phyloP scores from a whole-genome alignment of 169 alveolate genomes.

The Plasmodium gonderi region DNA sequence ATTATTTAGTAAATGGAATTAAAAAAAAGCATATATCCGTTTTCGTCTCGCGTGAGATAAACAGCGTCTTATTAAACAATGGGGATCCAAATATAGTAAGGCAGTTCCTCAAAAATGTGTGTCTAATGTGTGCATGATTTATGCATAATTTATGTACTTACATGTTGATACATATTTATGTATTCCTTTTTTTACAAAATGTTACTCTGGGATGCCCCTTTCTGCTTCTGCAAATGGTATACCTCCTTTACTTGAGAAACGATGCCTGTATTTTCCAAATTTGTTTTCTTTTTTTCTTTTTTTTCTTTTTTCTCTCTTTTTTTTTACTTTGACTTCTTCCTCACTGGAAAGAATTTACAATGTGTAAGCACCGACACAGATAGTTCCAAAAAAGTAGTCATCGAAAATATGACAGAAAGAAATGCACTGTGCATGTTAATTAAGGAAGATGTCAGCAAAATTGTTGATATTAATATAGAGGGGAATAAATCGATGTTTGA shows the following conservation, averaged over 20 bases:
- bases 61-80: conserved; percentile 44
- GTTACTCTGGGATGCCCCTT: background rate
- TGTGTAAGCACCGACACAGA: conserved; percentile 69
- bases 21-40: conserved; percentile 57
- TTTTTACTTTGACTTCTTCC: background rate
- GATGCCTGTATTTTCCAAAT: background rate
- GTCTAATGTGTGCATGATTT: background rate
- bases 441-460: conserved; percentile 26
- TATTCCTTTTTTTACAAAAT: background rate
- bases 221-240: background rate
- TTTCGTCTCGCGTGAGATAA: conserved; percentile 69
- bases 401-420: conserved; percentile 69
- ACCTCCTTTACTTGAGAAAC: background rate
- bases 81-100: conserved; percentile 59
- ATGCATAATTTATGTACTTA: background rate
- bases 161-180: background rate
- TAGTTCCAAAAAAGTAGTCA: conserved; percentile 40
- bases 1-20: conserved; percentile 69
- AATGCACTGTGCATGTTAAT: conserved; percentile 48
- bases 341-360: conserved; percentile 30
- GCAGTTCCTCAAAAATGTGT: background rate
- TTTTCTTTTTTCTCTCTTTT: background rate
- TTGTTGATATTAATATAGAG: conserved; percentile 38
- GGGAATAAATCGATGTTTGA: conserved; percentile 9
- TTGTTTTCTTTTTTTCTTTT: background rate